Evolutionary conservation across 495 filamentous ascomycete genomes (phyloP).

Genomic region (Tuber microsphaerosporum): DNA sequence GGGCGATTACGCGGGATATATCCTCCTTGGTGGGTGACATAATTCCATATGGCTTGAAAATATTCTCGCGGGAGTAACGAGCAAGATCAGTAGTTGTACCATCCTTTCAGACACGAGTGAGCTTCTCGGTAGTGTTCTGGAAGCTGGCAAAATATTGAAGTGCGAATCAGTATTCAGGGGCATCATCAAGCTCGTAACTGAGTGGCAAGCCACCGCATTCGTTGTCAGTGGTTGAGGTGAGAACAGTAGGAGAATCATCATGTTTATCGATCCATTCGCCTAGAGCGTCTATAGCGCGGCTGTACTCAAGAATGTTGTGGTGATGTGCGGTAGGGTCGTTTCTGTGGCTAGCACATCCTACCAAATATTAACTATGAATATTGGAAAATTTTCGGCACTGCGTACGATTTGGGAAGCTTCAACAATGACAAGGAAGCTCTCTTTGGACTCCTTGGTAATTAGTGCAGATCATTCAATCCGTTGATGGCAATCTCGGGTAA

Average conservation of each 20-base stretch:
- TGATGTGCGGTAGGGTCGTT: no score
- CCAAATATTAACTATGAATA: no score
- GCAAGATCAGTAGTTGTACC: slow-evolving; percentile 21
- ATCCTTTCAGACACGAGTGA: slow-evolving; percentile 27
- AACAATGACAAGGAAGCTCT: no score
- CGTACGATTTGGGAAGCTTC: no score
- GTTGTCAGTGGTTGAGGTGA: slow-evolving; percentile 44
- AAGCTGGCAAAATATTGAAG: slow-evolving; percentile 32
- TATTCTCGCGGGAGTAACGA: slow-evolving; percentile 20
- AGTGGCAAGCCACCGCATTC: slow-evolving; percentile 43
- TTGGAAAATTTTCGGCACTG: no score
- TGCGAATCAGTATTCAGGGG: slow-evolving; percentile 38
- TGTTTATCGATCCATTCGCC: slow-evolving; percentile 43
- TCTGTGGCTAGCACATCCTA: no score
- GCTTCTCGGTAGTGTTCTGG: slow-evolving; percentile 27
- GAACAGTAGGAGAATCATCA: slow-evolving; percentile 34
- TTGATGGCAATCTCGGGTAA: no score
- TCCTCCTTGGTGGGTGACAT: slow-evolving; percentile 32
- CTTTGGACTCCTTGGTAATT: no score
- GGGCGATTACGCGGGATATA: slow-evolving; percentile 25
- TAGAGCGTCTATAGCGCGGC: slow-evolving; percentile 41
- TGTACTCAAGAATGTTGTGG: slow-evolving; percentile 44
- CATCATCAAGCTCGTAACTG: slow-evolving; percentile 29
- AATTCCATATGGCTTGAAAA: slow-evolving; percentile 40
- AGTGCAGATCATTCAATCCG: no score